These are phyloP conservation scores for Wickerhamiella azyma DNA, from an alignment of 805 yeast genomes.

Conservation along the genomic window DNA sequence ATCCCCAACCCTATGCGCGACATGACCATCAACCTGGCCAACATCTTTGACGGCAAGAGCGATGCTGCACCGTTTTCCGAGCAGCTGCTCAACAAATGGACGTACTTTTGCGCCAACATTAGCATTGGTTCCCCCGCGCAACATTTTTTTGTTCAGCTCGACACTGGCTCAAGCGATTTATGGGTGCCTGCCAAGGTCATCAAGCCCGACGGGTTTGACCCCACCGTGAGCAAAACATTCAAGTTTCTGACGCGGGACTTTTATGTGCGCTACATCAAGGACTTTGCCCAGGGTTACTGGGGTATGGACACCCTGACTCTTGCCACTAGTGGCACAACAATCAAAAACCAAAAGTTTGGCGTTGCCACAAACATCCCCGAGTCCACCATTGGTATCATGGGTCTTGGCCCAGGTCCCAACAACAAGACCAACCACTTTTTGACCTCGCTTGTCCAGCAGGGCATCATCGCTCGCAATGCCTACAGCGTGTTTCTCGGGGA, in stretches of 20 bases:
- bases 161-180: conserved; percentile 47
- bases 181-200: conserved; percentile 19
- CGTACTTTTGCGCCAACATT: conserved; percentile 24
- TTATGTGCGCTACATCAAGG: conserved; percentile 29
- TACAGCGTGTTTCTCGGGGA: conserved; percentile 52
- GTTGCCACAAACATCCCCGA: conserved; percentile 57
- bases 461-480: conserved; percentile 39
- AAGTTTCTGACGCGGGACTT: conserved; percentile 15
- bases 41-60: not conserved
- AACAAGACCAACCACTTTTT: conserved; percentile 38
- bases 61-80: conserved; percentile 7
- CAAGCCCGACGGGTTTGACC: conserved; percentile 18
- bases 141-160: conserved; percentile 44
- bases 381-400: conserved; percentile 36
- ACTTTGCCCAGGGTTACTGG: conserved; percentile 41
- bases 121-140: conserved; percentile 41
- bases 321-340: conserved; percentile 28
- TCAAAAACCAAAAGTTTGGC: conserved; percentile 52
- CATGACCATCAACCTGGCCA: not conserved
- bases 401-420: conserved; percentile 19
- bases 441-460: conserved; percentile 47
- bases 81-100: conserved; percentile 20
- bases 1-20: not conserved
- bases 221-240: conserved; percentile 13
- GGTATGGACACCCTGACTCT: conserved; percentile 48